Evolutionary conservation across 352 stramenopile genomes (phyloP).

Genomic region (Pythium sukuiense): DNA sequence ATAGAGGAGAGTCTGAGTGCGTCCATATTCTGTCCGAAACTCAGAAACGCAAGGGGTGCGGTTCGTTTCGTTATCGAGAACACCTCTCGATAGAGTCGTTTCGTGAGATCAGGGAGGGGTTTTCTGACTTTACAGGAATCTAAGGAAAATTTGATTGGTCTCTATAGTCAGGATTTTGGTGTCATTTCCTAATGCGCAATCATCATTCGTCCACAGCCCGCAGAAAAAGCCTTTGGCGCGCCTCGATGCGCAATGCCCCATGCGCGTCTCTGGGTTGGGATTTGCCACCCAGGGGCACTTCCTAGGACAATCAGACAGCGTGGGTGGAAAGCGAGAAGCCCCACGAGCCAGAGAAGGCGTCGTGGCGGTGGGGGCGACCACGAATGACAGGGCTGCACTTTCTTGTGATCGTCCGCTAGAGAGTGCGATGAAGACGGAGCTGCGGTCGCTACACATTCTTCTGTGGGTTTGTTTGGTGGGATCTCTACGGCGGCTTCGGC

Average conservation of each 20-base stretch:
- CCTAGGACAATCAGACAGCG: neutral
- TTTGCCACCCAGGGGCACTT: neutral
- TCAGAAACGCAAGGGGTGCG: conserved; percentile 25
- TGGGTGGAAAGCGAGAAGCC: neutral
- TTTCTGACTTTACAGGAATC: too few species aligned
- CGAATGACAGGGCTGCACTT: neutral
- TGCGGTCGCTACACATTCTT: neutral
- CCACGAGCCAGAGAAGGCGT: too few species aligned
- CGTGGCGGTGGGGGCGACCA: too few species aligned
- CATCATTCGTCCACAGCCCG: conserved; percentile 15
- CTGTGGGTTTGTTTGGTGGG: neutral
- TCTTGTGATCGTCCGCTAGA: neutral
- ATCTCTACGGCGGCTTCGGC: neutral
- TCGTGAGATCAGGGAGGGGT: neutral
- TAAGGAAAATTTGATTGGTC: too few species aligned
- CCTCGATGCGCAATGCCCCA: conserved; percentile 9
- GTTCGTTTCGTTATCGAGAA: conserved; percentile 1
- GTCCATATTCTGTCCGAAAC: conserved; percentile 16
- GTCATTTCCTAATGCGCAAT: conserved; percentile 24
- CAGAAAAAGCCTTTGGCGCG: conserved; percentile 21
- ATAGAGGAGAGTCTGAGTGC: conserved; percentile 11
- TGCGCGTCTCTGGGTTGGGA: neutral
- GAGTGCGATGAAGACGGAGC: neutral
- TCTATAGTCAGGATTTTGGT: conserved; percentile 11
- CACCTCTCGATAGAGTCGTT: conserved; percentile 10